phyloP scores from a whole-genome alignment of 352 stramenopile genomes.

The Peronospora destructor region DNA sequence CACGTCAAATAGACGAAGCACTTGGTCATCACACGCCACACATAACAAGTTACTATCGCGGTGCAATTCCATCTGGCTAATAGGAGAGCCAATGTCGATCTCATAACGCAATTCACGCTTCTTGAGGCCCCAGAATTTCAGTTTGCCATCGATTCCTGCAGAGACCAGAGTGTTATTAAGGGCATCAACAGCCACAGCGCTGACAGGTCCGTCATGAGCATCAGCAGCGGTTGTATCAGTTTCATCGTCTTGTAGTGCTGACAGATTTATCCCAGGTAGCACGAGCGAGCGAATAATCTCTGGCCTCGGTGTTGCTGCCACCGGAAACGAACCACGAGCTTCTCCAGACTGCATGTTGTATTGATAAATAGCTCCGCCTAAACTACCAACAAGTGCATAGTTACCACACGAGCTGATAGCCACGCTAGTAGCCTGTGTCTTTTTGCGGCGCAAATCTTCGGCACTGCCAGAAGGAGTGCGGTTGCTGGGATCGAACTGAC shows the following conservation, averaged over 20 bases:
- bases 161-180: constrained; percentile 79
- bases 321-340: constrained; percentile 86
- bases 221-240: constrained; percentile 22
- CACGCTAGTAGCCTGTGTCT: constrained; percentile 62
- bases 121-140: constrained; percentile 90
- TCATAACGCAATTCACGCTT: constrained; percentile 56
- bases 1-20: constrained; percentile 84
- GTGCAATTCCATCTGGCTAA: constrained; percentile 81
- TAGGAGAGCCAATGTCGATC: constrained; percentile 68
- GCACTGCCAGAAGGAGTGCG: constrained; percentile 48
- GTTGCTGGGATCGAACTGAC: constrained; percentile 76
- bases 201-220: constrained; percentile 75
- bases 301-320: constrained; percentile 55
- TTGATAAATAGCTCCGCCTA: constrained; percentile 88
- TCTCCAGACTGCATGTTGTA: constrained; percentile 96
- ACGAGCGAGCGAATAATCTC: constrained; percentile 62
- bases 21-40: constrained; percentile 84
- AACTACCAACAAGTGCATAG: constrained; percentile 90
- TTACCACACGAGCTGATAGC: constrained; percentile 90
- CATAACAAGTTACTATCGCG: constrained; percentile 84
- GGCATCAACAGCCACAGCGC: constrained; percentile 82
- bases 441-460: constrained; percentile 56
- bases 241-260: constrained; percentile 31
- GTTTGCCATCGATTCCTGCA: constrained; percentile 74
- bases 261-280: constrained; percentile 41